Evolutionary conservation across 305 asterid species (phyloP), one percentile per base, ranked within the genome.

Genomic region (Fraxinus latifolia): DNA sequence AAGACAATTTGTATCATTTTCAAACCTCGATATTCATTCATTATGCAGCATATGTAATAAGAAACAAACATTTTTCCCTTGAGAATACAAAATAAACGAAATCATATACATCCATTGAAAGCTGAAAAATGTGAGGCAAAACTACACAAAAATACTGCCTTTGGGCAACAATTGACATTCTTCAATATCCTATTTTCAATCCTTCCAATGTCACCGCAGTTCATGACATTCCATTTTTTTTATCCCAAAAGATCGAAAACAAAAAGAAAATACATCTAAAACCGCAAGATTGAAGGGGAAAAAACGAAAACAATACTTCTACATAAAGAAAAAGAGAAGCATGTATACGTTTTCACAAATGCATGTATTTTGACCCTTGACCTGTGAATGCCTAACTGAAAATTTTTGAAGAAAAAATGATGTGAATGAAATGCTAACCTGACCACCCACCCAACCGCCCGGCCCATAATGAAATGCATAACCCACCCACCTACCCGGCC

Each of bases 181-280:
- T 74, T 70, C 89, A 85, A 85, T 11, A 44, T 78, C 83, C 87
- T 55, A 82, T 81, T 72, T 82, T 60, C 84, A 82, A 86, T 72
- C 77, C 76, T 85, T 83, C 53, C 83, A 81, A 83, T 76, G 90
- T 86, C 89, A 87, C 85, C 89, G 82, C 82, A 85, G 84, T 83
- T 79, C 86, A 85, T 85, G 86, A 87, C 90, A 85, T 76, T 58
- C 79, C 77, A 60, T 77, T 76, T 50, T 81, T 79, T 77, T 76
- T 34, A 84, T 82, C 87, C 84, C 79, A 15, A 65, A 29, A 83
- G 39, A 32, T 55, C 44, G 31, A 34, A 84, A 81, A 79, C 84
- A 78, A 80, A 77, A 79, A 67, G 60, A 62, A 77, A 84, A 84
- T 84, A 70, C 84, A 90, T 79, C 58, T 86, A 85, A 83, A 77